Conservation (phyloP, 1,284 basidiomycete species). For the Earliella scabrosa region DNA sequence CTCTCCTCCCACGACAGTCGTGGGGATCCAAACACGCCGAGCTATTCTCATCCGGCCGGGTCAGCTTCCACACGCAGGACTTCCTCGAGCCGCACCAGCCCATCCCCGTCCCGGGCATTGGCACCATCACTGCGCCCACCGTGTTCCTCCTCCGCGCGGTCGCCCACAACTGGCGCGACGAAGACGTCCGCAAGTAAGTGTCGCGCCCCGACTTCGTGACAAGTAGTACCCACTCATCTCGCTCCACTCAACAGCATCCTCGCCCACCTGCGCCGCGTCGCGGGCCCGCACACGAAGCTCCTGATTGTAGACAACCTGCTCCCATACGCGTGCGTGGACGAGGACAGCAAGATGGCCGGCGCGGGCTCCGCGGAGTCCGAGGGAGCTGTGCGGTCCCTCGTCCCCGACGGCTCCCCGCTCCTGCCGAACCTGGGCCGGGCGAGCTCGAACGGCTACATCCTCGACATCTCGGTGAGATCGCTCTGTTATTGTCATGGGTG, state of each 20-base stretch:
- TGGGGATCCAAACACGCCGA: slow-evolving; percentile 21
- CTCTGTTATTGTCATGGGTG: neutral
- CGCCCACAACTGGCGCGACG: slow-evolving; percentile 26
- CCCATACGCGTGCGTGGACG: slow-evolving; percentile 22
- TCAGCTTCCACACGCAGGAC: slow-evolving; percentile 20
- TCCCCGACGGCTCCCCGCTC: slow-evolving; percentile 20
- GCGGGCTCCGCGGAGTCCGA: neutral
- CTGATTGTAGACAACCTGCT: slow-evolving; percentile 25
- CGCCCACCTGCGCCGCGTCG: slow-evolving; percentile 14
- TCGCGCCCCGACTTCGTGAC: too few species aligned
- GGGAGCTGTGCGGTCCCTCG: slow-evolving; percentile 17
- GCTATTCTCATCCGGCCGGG: slow-evolving; percentile 13
- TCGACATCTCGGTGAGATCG: slow-evolving; percentile 12
- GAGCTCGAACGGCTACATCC: slow-evolving; percentile 17
- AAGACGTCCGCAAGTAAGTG: slow-evolving; percentile 11
- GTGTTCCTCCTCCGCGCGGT: slow-evolving; percentile 25
- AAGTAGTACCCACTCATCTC: too few species aligned
- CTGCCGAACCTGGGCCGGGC: slow-evolving; percentile 24
- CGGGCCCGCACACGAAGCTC: slow-evolving; percentile 20
- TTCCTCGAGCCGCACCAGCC: slow-evolving; percentile 22
- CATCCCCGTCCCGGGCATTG: slow-evolving; percentile 11
- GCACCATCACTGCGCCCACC: slow-evolving; percentile 12
- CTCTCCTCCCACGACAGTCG: slow-evolving; percentile 2
- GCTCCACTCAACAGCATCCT: slow-evolving; percentile 7
- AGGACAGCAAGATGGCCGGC: neutral